Evolutionary conservation across 2,329 filamentous ascomycete genomes (phyloP), one percentile per base, ranked within the genome.

Genomic region (Aureobasidium sp.): DNA sequence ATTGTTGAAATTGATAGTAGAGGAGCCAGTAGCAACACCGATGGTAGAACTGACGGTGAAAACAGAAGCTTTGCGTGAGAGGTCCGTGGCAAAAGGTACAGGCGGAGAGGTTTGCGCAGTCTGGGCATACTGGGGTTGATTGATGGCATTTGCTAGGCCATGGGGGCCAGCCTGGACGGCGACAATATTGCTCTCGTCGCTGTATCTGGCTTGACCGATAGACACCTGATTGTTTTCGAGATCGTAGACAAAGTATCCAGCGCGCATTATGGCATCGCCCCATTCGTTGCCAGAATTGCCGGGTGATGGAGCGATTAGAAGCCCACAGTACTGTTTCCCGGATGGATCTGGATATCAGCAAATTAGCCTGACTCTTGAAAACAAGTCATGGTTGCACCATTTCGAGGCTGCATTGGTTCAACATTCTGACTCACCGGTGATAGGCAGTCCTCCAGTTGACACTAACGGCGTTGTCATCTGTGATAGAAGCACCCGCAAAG

Each of bases 171-270:
- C 52, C 27, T 56, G 20, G 11, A 56, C 36, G 2, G 20, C 37
- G 5, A 57, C 27, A n/a, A 57, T n/a, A 17, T 57, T 41, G 39
- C 39, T 45, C 5, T 25, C 6, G 27, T 29, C n/a, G n/a, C 22
- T 29, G 9, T 25, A 22, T 15, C 62, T 64, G 15, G 71, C 70
- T 58, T 72, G 70, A 12, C 70, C 71, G 29, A 73, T 65, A 1
- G 69, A 70, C 22, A 69, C 66, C 55, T 73, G 72, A 2, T 66
- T 69, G 41, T 74, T 71, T 64, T 74, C 71, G 34, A 72, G 70
- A 56, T 74, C 72, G 61, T 70, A 74, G 62, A 74, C 71, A 27
- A 72, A 68, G 62, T 74, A 74, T 68, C 72, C 71, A 59, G 67
- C 68, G n/a, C 69, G 61, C n/a, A 74, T 65, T 22, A 73, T 62